Base-by-base conservation (phyloP, 768 basidiomycete species). In the Russula virescens region DNA sequence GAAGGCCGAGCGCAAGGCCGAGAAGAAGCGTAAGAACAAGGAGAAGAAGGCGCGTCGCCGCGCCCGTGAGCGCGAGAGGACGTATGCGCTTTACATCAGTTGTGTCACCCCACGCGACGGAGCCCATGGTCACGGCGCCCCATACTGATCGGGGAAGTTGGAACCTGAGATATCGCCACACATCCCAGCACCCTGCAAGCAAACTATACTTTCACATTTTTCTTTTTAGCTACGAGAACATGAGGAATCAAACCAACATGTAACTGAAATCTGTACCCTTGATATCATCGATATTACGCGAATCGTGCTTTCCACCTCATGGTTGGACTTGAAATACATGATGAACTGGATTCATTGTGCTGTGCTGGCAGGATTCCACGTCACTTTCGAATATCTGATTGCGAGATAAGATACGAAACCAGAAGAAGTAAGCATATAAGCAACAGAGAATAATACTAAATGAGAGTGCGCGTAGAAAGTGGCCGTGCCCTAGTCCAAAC, bases 41-140 rank as follows among this genome's bases (percentile, higher is more conserved):
- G 86, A 89, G 70, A 87, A 80, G 79, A 86, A 82, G 70, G 75
- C 79, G 51, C 80, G 80, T 69, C 79, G 75, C 68, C 83, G 80
- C 71, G 81, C 80, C 46, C 84, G 78, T 69, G 82, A 82, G 61
- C 79, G 78, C 45, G 84, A 84, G 66, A 86, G 80, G 73, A 79
- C 77, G 58, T 91, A 88, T 70, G 69, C 82, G 2, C 72, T 91
- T 42, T 90, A 85, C 70, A 68, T 91, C 55, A 78, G 77, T 11
- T 88, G 79, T 69, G 64, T 84, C 23, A 66, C 73, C 18, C 76
- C 69, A 47, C 66, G 69, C 40, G 69, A 70, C 21, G 69, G 69
- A 10, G 55, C 60, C 23, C 26, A 65, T 42, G 65, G 54, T 1
- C 26, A 65, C 34, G 65, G 54, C 1, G 66, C 62, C 16, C 66